Evolutionary conservation across 768 basidiomycete genomes (phyloP), one percentile per base, ranked within the genome.

Genomic region (Tricholoma bakamatsutake): DNA sequence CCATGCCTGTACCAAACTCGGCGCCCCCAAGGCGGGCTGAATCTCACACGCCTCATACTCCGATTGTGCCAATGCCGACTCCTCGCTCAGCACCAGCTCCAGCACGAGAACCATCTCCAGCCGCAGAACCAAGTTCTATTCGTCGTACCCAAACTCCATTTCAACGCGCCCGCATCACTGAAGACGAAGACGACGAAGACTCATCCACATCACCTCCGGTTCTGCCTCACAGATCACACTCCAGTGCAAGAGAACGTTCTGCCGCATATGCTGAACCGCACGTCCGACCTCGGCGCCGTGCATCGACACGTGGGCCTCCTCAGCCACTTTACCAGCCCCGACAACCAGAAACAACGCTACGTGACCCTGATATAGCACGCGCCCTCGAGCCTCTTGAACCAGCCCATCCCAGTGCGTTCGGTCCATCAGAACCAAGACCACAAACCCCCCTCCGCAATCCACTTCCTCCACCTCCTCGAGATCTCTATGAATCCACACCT

Each of bases 381-480:
- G 28, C 43, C 1, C 39, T 43, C 7, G 50, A 52, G 4, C 50
- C 30, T 17, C 50, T 43, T 43, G 43, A 17, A 52, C 30, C 30
- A 21, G 18, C 33, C 21, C 40, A 24, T 42, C 39, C 55, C 9
- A 30, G 30, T 43, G 31, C n/a, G 15, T 57, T 43, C 8, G 52
- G 39, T 21, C 52, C 52, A 42, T 10, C 39, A 53, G 7, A 43
- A 5, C 11, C 11, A 7, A 17, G 52, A 6, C 30, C 52, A 39
- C 35, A 35, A 24, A 33, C 11, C 8, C 57, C 52, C 15, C 40
- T 52, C 28, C 21, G 43, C 5, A 87, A 90, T 63, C 87, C 86
- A 4, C 80, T 90, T 8, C 88, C 88, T 0, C 56, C 65, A 2
- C 86, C 81, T 0, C 88, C 88, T 0, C 69, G 69, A 30, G 81